Evolutionary conservation across 1,139 yeast genomes (phyloP).

Genomic region (Debaryomycetaceae sp.): DNA sequence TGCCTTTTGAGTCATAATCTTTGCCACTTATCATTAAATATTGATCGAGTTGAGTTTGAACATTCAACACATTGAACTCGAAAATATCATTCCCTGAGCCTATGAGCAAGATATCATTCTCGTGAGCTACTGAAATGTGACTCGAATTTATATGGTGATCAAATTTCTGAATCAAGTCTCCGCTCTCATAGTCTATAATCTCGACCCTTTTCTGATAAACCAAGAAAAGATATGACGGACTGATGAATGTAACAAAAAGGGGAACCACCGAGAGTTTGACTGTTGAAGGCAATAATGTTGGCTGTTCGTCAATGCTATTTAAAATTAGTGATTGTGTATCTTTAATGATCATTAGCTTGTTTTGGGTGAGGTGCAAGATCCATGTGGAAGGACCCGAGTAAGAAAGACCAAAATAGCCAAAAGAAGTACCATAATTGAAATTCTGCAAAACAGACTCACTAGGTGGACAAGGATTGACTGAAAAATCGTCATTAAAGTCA

Average conservation of each 20-base stretch:
- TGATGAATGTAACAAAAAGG: slow-evolving; percentile 26
- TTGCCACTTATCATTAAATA: slow-evolving; percentile 26
- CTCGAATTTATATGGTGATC: slow-evolving; percentile 29
- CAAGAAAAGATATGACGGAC: slow-evolving; percentile 47
- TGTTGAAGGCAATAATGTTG: slow-evolving; percentile 15
- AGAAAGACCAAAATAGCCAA: slow-evolving; percentile 28
- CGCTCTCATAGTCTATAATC: slow-evolving; percentile 41
- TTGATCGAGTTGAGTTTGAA: slow-evolving; percentile 41
- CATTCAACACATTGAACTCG: slow-evolving; percentile 28
- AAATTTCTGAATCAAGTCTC: slow-evolving; percentile 40
- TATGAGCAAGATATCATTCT: slow-evolving; percentile 19
- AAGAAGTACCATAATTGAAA: slow-evolving; percentile 20
- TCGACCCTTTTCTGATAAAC: slow-evolving; percentile 41
- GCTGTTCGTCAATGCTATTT: slow-evolving; percentile 7
- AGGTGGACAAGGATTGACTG: slow-evolving; percentile 12
- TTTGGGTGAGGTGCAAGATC: slow-evolving; percentile 16
- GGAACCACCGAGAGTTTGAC: slow-evolving; percentile 30
- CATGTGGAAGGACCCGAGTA: slow-evolving; percentile 18
- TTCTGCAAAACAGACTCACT: slow-evolving; percentile 13
- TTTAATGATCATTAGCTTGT: slow-evolving; percentile 22
- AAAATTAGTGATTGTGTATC: slow-evolving; percentile 24
- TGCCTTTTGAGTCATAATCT: slow-evolving; percentile 11
- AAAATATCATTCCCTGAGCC: slow-evolving; percentile 27
- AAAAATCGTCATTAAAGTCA: slow-evolving; percentile 21
- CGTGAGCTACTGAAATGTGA: slow-evolving; percentile 15